A percentile compares a stretch with the other conserved stretches of the same genome.
Evolutionary conservation across 1,284 basidiomycete species (phyloP).

Genomic region (Tilletia setariae): DNA sequence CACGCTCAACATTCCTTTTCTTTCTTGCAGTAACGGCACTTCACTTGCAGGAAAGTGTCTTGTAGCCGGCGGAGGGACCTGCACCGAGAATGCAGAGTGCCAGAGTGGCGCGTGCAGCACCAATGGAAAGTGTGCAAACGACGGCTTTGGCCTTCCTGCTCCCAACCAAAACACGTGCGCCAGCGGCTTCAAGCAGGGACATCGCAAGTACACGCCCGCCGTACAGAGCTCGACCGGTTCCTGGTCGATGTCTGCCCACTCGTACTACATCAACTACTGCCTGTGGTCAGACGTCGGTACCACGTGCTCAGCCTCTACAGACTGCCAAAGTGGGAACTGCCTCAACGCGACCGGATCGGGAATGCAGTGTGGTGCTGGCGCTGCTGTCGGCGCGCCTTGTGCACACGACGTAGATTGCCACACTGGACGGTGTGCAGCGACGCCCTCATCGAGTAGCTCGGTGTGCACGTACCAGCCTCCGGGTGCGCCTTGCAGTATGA

Average conservation of each 20-base stretch:
- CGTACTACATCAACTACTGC: not conserved
- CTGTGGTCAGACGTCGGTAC: not conserved
- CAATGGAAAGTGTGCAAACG: not conserved
- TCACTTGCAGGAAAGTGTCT: not conserved
- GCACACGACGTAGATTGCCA: not conserved
- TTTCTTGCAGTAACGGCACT: not conserved
- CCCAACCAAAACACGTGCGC: not conserved
- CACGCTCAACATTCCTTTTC: no score
- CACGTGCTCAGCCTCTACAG: not conserved
- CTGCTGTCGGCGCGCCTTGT: not conserved
- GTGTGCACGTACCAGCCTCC: not conserved
- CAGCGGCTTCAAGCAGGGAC: not conserved
- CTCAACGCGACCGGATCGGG: not conserved
- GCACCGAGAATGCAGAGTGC: not conserved
- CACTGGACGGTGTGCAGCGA: not conserved
- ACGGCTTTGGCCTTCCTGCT: not conserved
- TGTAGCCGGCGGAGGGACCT: not conserved
- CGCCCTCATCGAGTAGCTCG: not conserved
- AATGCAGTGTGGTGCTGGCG: not conserved
- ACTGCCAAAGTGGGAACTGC: not conserved
- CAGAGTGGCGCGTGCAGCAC: not conserved
- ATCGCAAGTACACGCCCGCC: not conserved
- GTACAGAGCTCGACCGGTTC: not conserved
- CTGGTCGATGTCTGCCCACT: not conserved
- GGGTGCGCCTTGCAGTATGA: not conserved